Conservation (phyloP, 495 filamentous ascomycete genomes). For the Achaetomiella virescens region DNA sequence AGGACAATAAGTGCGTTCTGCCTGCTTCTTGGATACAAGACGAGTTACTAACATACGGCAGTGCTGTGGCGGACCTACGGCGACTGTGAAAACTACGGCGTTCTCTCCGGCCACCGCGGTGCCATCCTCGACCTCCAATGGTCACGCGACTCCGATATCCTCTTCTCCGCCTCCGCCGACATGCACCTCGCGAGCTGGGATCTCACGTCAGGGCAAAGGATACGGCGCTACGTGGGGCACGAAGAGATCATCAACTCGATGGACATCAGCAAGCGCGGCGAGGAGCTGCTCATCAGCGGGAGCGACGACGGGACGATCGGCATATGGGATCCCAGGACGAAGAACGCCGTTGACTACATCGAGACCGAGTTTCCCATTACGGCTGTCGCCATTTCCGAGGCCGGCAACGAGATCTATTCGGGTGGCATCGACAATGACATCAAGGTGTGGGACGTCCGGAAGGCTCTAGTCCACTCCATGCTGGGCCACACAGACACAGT, state of each 20-base stretch:
- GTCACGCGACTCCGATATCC: conserved; percentile 84
- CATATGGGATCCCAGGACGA: conserved; percentile 94
- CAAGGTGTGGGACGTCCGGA: conserved; percentile 93
- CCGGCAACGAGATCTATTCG: conserved; percentile 91
- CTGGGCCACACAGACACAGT: conserved; percentile 87
- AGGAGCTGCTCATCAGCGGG: conserved; percentile 80
- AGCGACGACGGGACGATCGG: conserved; percentile 92
- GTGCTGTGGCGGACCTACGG: conserved; percentile 92
- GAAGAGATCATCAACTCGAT: conserved; percentile 90
- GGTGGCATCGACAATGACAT: conserved; percentile 97
- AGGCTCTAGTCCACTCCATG: conserved; percentile 78
- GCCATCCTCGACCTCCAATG: conserved; percentile 90
- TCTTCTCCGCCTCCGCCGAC: conserved; percentile 93
- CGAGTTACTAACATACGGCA: conserved; percentile 28
- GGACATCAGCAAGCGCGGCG: conserved; percentile 79
- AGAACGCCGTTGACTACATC: conserved; percentile 78
- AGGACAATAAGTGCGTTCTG: conserved; percentile 66
- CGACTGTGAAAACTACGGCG: conserved; percentile 87
- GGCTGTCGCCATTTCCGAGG: conserved; percentile 81
- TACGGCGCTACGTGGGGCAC: conserved; percentile 87
- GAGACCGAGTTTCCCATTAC: conserved; percentile 92
- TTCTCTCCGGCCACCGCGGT: conserved; percentile 79
- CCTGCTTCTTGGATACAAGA: not conserved
- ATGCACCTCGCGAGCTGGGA: conserved; percentile 94
- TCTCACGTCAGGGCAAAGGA: conserved; percentile 74